Percentiles rank a stretch among this genome's conserved stretches.
Conservation (phyloP, 805 yeast genomes). For the Kuraishia hungarica region DNA sequence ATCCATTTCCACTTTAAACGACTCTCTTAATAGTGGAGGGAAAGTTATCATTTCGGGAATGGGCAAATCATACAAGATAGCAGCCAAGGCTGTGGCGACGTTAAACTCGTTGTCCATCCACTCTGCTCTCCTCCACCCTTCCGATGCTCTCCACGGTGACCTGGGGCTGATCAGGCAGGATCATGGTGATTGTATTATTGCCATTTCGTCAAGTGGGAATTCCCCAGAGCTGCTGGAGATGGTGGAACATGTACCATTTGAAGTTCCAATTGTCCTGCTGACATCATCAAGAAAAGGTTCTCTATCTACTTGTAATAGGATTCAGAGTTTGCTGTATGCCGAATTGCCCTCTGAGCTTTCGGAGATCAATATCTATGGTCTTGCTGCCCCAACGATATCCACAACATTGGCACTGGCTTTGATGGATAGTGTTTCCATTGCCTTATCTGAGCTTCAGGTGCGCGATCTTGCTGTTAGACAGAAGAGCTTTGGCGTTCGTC, state of each 20-base stretch:
- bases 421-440: constrained; percentile 72
- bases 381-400: constrained; percentile 84
- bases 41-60: constrained; percentile 75
- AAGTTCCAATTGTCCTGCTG: constrained; percentile 48
- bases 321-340: constrained; percentile 48
- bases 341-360: constrained; percentile 48
- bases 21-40: constrained; percentile 40
- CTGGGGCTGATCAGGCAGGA: constrained; percentile 58
- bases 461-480: constrained; percentile 46
- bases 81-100: constrained; percentile 72
- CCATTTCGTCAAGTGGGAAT: constrained; percentile 75
- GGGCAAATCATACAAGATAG: constrained; percentile 80
- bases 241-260: constrained; percentile 46
- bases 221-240: constrained; percentile 65
- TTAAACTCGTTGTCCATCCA: constrained; percentile 70
- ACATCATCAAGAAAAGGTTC: constrained; percentile 55
- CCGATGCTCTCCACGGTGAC: constrained; percentile 89
- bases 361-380: constrained; percentile 62
- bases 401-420: constrained; percentile 69
- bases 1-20: constrained; percentile 34
- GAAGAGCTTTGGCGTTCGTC: constrained; percentile 56
- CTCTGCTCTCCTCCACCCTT: constrained; percentile 64
- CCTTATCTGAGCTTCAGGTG: constrained; percentile 61
- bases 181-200: constrained; percentile 46
- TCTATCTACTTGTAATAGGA: constrained; percentile 41